Evolutionary conservation across 2,329 filamentous ascomycete species (phyloP).

Genomic region (Alternaria solani): DNA sequence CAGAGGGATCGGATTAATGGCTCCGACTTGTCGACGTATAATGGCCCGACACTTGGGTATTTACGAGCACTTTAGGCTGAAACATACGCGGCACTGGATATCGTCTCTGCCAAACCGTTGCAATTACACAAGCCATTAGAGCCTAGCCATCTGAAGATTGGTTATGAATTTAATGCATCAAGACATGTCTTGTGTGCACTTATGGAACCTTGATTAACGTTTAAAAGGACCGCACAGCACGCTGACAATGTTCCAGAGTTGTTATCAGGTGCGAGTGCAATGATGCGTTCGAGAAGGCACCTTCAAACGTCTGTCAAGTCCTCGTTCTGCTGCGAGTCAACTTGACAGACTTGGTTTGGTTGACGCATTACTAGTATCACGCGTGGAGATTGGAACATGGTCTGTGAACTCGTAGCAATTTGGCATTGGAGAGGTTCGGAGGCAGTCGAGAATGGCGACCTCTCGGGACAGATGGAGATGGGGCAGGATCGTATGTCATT

Average conservation of each 20-base stretch:
- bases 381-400: not conserved
- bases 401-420: not conserved
- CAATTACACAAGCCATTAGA: not conserved
- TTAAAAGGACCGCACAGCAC: not conserved
- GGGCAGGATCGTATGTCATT: not conserved
- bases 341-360: not conserved
- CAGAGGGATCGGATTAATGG: not conserved
- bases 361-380: not conserved
- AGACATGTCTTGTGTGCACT: not conserved
- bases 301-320: not conserved
- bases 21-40: not conserved
- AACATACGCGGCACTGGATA: not conserved
- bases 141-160: not conserved
- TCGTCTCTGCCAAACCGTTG: not conserved
- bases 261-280: not conserved
- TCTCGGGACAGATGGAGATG: not conserved
- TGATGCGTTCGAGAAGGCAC: not conserved
- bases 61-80: not conserved
- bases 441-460: not conserved
- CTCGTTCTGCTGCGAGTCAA: not conserved
- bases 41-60: not conserved
- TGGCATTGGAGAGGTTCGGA: not conserved
- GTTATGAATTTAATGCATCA: not conserved
- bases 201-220: not conserved
- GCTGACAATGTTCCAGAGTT: not conserved